Base-by-base conservation (phyloP, 139 green algal species). In the Haematococcus sp. region DNA sequence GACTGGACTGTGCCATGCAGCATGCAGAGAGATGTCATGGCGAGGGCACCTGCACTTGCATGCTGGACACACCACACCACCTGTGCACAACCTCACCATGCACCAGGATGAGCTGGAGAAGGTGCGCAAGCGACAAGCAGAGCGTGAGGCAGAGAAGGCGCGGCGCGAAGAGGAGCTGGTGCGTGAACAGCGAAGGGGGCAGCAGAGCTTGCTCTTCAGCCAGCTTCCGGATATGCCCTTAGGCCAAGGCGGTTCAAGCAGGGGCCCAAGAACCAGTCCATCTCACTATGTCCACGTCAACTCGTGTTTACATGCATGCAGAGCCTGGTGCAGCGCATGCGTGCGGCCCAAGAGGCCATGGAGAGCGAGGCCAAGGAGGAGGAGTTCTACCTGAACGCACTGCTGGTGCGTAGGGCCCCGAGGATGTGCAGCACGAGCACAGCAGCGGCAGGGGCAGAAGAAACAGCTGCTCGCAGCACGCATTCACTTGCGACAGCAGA, bases 301-400 rank as follows among this genome's bases (percentile, higher is more conserved):
- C 22, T 25, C 54, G 22, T 61, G 54, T 13, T 4, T 1, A 49
- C 40, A n/a, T n/a, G n/a, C 52, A 35, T 63, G 68, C 60, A 77
- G 60, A 54, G 20, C n/a, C 60, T 68, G 51, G 55, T 95, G 22
- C 79, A 94, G 79, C 80, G 90, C 2, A 84, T 95, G 82, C 78
- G 90, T 0, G 87, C 87, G 0, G 63, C 83, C 1, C 87, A 87
- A 2, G 92, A 97, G 76, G 90, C 86, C 27, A 80, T 85, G 30
- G 90, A 95, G 59, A 83, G 91, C 63, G 90, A 96, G 78, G 77
- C 84, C 34, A 95, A 95, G 80, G 91, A 97, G 76, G 89, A 95
- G 73, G 81, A 88, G 82, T 88, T 90, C 72, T 86, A 88, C 76
- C 77, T 89, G 23, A 73, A 87, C 46, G 73, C 83, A 35, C 68